A percentile compares a stretch with the other conserved stretches of the same genome.
Conservation (phyloP, 441 rosid species). For the Flueggea neowawraea region DNA sequence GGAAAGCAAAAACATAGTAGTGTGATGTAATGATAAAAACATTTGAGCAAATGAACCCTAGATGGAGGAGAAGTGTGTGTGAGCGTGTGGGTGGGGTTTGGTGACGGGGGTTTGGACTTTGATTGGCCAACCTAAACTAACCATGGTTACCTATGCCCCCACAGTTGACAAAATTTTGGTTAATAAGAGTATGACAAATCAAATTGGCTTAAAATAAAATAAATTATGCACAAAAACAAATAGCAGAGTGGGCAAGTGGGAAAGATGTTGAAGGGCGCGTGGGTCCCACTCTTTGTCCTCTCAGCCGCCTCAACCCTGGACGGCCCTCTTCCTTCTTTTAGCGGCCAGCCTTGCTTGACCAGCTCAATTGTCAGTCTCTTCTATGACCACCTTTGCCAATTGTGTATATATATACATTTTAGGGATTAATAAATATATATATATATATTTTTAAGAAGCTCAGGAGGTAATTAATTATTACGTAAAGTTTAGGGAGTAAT, state of each 20-base stretch:
- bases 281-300: slow-evolving; percentile 28
- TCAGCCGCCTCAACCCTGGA: slow-evolving; percentile 12
- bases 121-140: slow-evolving; percentile 7
- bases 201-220: slow-evolving; percentile 2
- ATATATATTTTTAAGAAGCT: too few species aligned
- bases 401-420: too few species aligned
- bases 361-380: background rate
- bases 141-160: slow-evolving; percentile 22
- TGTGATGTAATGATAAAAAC: slow-evolving; percentile 17
- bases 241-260: slow-evolving; percentile 18
- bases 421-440: too few species aligned
- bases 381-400: too few species aligned
- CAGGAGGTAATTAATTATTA: too few species aligned
- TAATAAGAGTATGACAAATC: slow-evolving; percentile 10
- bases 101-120: slow-evolving; percentile 20
- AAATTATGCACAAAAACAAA: background rate
- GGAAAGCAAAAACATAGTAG: background rate
- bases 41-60: slow-evolving; percentile 28
- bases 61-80: slow-evolving; percentile 3
- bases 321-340: slow-evolving; percentile 18
- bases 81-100: slow-evolving; percentile 24
- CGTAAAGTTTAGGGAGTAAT: too few species aligned
- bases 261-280: slow-evolving; percentile 27
- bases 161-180: slow-evolving; percentile 34
- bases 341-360: slow-evolving; percentile 20